phyloP scores from a whole-genome alignment of 73 alveolate genomes.

The Urostyla sp. region DNA sequence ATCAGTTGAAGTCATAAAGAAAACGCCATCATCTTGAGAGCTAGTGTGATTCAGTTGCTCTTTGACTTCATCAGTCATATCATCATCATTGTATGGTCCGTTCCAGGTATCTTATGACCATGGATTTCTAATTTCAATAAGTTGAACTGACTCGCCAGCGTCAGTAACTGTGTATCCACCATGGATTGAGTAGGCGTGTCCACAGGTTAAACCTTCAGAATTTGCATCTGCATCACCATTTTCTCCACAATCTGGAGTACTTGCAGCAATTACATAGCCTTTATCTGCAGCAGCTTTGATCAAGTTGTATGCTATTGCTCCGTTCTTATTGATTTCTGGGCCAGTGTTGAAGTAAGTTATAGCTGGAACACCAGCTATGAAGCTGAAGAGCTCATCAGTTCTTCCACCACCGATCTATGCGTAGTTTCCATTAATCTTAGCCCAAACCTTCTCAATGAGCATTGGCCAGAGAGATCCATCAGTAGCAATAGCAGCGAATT shows the following conservation, averaged over 20 bases:
- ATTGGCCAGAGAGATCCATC: constrained; percentile 89
- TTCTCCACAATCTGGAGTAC: neutral
- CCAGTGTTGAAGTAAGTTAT: neutral
- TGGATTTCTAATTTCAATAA: constrained; percentile 2
- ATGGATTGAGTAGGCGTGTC: constrained; percentile 9
- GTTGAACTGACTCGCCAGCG: neutral
- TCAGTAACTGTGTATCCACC: neutral
- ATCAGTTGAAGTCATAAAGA: neutral
- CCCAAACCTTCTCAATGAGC: constrained; percentile 95
- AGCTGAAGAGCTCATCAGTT: no score
- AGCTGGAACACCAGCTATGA: no score
- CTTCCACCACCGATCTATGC: constrained; percentile 83
- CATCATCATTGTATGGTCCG: neutral
- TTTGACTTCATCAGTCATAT: neutral
- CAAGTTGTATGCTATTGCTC: neutral
- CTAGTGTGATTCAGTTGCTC: neutral
- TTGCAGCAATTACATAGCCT: neutral
- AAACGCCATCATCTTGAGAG: neutral
- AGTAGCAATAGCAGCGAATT: constrained; percentile 55
- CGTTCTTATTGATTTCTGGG: neutral
- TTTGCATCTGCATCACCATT: neutral
- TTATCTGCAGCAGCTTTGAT: neutral
- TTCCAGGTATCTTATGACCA: neutral
- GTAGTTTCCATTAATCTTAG: constrained; percentile 90
- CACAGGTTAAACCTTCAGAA: neutral